Percentiles rank a stretch among this genome's conserved stretches.
phyloP scores from a whole-genome alignment of 257 asterid species.

The Scutellaria galericulata region DNA sequence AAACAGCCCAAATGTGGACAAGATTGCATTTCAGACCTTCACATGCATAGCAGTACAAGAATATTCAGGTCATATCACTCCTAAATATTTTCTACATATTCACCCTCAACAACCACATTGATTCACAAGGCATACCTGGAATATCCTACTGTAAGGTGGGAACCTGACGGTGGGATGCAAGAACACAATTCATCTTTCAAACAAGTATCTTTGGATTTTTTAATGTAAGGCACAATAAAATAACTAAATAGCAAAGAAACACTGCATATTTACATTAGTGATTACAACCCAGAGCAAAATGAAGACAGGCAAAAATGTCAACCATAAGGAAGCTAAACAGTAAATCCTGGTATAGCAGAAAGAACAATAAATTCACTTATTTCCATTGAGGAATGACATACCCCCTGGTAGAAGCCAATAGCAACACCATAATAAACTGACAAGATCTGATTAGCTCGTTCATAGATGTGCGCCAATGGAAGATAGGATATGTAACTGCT shows the following conservation, averaged over 20 bases:
- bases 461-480: constrained; percentile 98
- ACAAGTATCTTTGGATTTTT: constrained; percentile 5
- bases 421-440: constrained; percentile 66
- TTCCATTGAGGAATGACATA: constrained; percentile 42
- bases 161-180: not conserved
- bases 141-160: not conserved
- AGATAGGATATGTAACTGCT: constrained; percentile 92
- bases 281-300: too few relatives aligned
- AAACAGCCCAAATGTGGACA: constrained; percentile 8
- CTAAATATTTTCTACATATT: not conserved
- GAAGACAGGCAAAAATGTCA: too few relatives aligned
- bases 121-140: constrained; percentile 14
- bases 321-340: not conserved
- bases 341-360: not conserved
- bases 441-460: constrained; percentile 85
- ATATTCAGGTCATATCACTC: constrained; percentile 13
- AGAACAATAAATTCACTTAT: not conserved
- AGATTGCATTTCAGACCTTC: not conserved
- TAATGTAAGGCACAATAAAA: constrained; percentile 19
- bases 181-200: constrained; percentile 15
- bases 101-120: constrained; percentile 17
- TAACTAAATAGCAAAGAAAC: constrained; percentile 31
- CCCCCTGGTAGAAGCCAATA: constrained; percentile 95
- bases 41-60: constrained; percentile 30
- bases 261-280: not conserved